These are phyloP conservation scores for Chlorella sp. DNA, from an alignment of 139 green algal genomes.

Conservation along the genomic window DNA sequence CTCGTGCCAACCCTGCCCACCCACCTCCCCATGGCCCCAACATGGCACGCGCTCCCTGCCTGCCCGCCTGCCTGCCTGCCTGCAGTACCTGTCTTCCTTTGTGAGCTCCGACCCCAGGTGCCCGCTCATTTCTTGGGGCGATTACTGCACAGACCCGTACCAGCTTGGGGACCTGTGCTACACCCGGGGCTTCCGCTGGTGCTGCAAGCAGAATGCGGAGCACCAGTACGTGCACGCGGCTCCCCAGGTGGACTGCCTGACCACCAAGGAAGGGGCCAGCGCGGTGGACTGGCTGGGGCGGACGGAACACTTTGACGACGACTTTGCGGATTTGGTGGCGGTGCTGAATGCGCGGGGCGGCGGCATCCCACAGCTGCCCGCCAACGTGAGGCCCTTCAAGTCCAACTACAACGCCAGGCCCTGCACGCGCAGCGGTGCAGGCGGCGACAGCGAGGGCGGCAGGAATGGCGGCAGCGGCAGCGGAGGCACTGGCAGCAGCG, in stretches of 20 bases:
- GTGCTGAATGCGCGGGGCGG: neutral
- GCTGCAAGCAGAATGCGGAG: conserved; percentile 7
- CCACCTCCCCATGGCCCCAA: neutral
- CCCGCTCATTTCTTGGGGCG: neutral
- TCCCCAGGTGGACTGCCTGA: conserved; percentile 11
- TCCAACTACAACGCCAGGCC: neutral
- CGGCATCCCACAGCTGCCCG: conserved; percentile 13
- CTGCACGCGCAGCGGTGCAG: neutral
- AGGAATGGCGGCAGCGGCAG: neutral
- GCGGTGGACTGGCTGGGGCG: conserved; percentile 21
- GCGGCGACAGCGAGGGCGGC: neutral
- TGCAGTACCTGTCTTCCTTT: neutral
- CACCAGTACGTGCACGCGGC: conserved; percentile 22
- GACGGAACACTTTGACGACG: conserved; percentile 16
- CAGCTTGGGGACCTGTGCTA: conserved; percentile 8
- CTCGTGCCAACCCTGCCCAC: neutral
- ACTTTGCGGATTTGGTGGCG: neutral
- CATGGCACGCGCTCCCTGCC: too few relatives aligned
- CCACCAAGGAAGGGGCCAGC: neutral
- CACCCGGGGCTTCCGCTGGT: neutral
- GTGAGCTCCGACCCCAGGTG: neutral
- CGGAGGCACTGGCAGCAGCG: neutral
- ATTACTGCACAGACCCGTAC: neutral
- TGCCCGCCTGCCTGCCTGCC: neutral
- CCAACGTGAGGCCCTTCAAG: neutral